These are phyloP conservation scores for Kluyveromyces aestuarii DNA, from an alignment of 805 yeast species.

Conservation along the genomic window DNA sequence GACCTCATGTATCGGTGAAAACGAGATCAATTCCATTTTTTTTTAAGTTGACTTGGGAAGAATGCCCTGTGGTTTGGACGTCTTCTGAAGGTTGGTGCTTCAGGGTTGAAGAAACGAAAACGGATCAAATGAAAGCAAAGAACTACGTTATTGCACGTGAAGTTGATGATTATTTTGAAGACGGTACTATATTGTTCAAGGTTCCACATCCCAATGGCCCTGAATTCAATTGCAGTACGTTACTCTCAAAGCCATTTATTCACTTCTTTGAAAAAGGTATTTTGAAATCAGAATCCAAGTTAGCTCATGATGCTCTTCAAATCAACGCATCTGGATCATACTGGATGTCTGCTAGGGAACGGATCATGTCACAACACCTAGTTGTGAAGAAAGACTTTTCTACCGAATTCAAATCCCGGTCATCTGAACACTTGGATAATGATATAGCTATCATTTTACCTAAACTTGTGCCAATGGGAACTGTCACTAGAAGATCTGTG, in stretches of 20 bases:
- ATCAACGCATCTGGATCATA: slow-evolving; percentile 76
- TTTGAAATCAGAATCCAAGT: slow-evolving; percentile 57
- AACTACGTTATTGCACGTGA: slow-evolving; percentile 27
- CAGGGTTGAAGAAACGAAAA: slow-evolving; percentile 36
- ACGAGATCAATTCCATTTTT: slow-evolving; percentile 71
- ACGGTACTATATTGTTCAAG: slow-evolving; percentile 39
- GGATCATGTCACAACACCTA: slow-evolving; percentile 80
- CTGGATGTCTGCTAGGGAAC: slow-evolving; percentile 85
- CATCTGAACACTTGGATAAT: slow-evolving; percentile 7
- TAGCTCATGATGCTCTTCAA: slow-evolving; percentile 71
- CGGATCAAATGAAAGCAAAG: slow-evolving; percentile 24
- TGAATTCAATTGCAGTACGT: slow-evolving; percentile 55
- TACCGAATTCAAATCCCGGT: slow-evolving; percentile 14
- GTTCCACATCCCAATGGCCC: slow-evolving; percentile 89
- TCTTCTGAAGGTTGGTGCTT: slow-evolving; percentile 85
- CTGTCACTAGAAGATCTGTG: slow-evolving; percentile 91
- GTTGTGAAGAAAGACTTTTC: slow-evolving; percentile 40
- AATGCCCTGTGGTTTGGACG: slow-evolving; percentile 73
- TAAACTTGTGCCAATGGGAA: slow-evolving; percentile 84
- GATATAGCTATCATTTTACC: slow-evolving; percentile 75
- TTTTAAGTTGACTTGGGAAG: slow-evolving; percentile 77
- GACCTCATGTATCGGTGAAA: slow-evolving; percentile 55
- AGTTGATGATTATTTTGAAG: slow-evolving; percentile 10
- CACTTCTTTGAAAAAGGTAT: slow-evolving; percentile 65
- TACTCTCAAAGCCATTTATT: slow-evolving; percentile 70